Conservation (phyloP, 441 rosid species). For the Manihot esculenta region DNA sequence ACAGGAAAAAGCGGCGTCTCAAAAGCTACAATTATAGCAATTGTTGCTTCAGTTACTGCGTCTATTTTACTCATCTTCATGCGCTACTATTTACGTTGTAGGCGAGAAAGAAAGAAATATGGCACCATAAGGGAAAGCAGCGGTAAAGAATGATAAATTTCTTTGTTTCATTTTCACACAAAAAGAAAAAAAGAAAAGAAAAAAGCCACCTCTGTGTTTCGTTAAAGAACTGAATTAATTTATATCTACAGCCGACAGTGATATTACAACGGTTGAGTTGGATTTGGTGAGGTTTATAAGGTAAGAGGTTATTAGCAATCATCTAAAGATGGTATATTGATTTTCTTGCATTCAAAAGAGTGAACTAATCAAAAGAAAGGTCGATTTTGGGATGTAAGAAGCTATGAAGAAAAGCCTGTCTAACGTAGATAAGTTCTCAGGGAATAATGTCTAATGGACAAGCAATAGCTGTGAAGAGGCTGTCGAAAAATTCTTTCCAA, state of each 20-base stretch:
- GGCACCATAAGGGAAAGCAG: conserved; percentile 10
- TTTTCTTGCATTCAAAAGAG: no score
- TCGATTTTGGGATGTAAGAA: no score
- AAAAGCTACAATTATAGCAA: conserved; percentile 13
- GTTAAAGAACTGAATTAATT: background rate
- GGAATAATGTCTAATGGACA: no score
- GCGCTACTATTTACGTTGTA: conserved; percentile 23
- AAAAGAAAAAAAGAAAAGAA: no score
- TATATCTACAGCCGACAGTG: conserved; percentile 24
- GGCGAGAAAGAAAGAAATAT: conserved; percentile 21
- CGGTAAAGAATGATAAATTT: conserved; percentile 18
- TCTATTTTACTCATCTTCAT: conserved; percentile 15
- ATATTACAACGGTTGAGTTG: conserved; percentile 36
- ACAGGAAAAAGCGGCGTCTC: conserved; percentile 18
- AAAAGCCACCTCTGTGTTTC: no score
- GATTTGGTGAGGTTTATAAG: conserved; percentile 75
- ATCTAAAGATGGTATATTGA: no score
- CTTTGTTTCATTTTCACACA: no score
- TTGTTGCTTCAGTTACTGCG: conserved; percentile 20
- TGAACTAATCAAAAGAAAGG: background rate
- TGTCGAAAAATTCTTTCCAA: no score
- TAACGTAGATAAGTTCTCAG: no score
- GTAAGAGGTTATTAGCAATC: conserved; percentile 28
- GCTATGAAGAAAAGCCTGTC: no score
- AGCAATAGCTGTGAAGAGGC: no score